Conservation (phyloP, 1,284 basidiomycete species). For the Gymnopus androsaceus region DNA sequence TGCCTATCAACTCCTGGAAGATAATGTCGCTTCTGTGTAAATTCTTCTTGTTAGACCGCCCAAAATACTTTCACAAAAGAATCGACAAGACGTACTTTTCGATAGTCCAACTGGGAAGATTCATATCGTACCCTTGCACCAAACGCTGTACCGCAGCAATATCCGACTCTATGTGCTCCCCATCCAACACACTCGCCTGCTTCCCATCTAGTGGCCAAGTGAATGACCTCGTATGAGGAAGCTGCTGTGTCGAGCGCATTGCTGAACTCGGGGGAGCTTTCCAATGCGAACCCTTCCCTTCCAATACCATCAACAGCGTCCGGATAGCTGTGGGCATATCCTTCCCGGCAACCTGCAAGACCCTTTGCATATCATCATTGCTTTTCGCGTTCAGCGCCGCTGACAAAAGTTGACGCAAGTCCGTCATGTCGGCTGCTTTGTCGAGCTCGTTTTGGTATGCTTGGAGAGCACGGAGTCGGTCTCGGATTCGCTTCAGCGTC, state of each 20-base stretch:
- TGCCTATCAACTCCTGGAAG: no score
- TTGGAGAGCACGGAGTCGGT: slow-evolving; percentile 6
- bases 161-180: slow-evolving; percentile 10
- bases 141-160: not conserved
- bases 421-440: slow-evolving; percentile 8
- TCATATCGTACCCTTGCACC: slow-evolving; percentile 2
- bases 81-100: slow-evolving; percentile 12
- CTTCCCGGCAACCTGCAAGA: slow-evolving; percentile 11
- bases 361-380: slow-evolving; percentile 9
- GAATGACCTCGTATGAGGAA: slow-evolving; percentile 4
- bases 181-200: slow-evolving; percentile 10
- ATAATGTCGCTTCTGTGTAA: no score
- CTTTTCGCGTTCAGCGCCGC: slow-evolving; percentile 7
- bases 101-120: slow-evolving; percentile 12
- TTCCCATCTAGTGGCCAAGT: slow-evolving; percentile 17
- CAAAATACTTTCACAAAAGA: no score
- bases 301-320: slow-evolving; percentile 7
- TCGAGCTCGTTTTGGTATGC: slow-evolving; percentile 16
- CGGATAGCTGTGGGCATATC: slow-evolving; percentile 15
- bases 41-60: no score
- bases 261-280: not conserved
- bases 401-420: slow-evolving; percentile 8
- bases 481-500: slow-evolving; percentile 12
- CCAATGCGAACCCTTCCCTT: slow-evolving; percentile 1
- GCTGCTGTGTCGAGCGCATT: not conserved